These are phyloP conservation scores for Patellifolia procumbens DNA, from an alignment of 179 eudicot genomes.

Conservation along the genomic window DNA sequence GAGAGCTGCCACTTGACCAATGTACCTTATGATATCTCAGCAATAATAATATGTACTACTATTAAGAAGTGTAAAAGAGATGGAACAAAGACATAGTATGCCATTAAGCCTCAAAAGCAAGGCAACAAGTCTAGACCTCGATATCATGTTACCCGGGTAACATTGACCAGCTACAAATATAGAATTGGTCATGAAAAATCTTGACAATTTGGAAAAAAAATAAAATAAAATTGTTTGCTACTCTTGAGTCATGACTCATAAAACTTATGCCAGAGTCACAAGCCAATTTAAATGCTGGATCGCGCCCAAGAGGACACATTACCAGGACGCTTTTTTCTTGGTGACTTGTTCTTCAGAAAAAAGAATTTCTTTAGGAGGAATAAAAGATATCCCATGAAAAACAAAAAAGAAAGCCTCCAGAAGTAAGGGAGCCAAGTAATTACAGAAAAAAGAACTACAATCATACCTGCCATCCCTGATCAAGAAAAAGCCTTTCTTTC, in stretches of 20 bases:
- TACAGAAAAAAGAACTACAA: not conserved
- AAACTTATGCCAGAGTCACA: not conserved
- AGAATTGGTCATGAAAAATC: not conserved
- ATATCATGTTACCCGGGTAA: not conserved
- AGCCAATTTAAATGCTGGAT: not conserved
- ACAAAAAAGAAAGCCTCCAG: not conserved
- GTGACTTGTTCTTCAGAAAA: not conserved
- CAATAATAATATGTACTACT: too few relatives aligned
- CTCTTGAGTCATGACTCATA: not conserved
- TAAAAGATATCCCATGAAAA: not conserved
- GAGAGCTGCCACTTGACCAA: too few relatives aligned
- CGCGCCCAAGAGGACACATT: not conserved
- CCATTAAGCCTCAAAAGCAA: not conserved
- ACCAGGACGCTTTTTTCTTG: not conserved
- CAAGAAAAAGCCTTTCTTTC: slow-evolving; percentile 81
- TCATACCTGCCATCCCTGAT: slow-evolving; percentile 99
- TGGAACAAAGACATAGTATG: slow-evolving; percentile 4
- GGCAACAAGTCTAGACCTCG: not conserved
- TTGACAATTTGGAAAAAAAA: not conserved
- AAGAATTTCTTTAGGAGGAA: not conserved
- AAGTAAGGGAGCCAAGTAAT: not conserved
- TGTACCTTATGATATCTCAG: too few relatives aligned
- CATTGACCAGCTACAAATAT: not conserved
- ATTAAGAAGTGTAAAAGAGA: slow-evolving; percentile 7
- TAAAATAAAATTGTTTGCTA: not conserved